Base-by-base conservation (phyloP, 2,329 filamentous ascomycete species). In the Teratosphaeria destructans region DNA sequence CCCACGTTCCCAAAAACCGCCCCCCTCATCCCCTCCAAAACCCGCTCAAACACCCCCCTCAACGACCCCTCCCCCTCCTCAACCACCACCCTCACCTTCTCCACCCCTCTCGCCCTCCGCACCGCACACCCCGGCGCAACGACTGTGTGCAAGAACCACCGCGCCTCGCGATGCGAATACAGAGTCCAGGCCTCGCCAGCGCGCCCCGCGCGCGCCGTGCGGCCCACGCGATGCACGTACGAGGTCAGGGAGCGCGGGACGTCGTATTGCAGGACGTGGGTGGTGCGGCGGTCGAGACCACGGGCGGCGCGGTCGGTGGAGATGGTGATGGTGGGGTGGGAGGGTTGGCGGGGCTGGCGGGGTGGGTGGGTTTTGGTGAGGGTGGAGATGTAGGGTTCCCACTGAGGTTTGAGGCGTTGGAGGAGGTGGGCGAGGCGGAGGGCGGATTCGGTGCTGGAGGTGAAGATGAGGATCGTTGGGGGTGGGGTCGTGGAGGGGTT, bases 181-280 rank as follows among this genome's bases (percentile, higher is more conserved):
- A 99, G 76, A 0, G 91, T 96, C 89, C 91, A 96, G 0, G 93
- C 90, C 55, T 85, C 81, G 1, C 93, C 93, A 1, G 76, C 66
- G 58, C 85, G 84, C 1, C 88, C 90, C 0, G 90, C 94, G 71
- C 92, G 82, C 0, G 93, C 93, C 0, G 93, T 96, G 59, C 94
- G 85, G 43, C 94, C 93, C 1, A 96, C 90, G 49, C 94, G 87
- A 72, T 97, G 94, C 4, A 97, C 85, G 68, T 97, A 97, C 27
- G 85, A 87, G 5, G 87, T 88, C 37, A 91, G 78, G 68, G 87
- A 92, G 4, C 85, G 82, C 0, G 93, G 93, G 57, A 96, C 81
- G 72, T 96, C 93, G 77, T 97, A 97, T 76, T 96, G 96, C 74
- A 97, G 79, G 54, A 97, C 90, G 70, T 95, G 89, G 39, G 86